phyloP scores from a whole-genome alignment of 345 rosid species.

The Murraya koenigii region DNA sequence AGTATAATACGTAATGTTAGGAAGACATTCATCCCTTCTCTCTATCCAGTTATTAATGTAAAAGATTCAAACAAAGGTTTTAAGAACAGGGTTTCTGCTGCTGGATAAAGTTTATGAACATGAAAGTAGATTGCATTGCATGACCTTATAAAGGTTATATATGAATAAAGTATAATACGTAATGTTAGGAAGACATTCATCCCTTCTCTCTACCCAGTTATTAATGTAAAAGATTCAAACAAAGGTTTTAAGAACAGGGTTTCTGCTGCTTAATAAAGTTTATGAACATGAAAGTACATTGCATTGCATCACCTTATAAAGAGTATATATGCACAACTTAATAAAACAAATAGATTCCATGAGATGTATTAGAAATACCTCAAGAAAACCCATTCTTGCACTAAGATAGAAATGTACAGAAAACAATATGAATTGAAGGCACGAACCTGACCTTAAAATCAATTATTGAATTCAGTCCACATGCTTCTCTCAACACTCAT shows the following conservation, averaged over 20 bases:
- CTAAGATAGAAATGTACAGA: not conserved
- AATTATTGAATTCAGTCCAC: not conserved
- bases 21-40: no score
- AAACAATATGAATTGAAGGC: not conserved
- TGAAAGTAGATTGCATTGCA: no score
- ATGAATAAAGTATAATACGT: no score
- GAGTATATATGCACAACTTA: not conserved
- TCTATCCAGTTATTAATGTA: no score
- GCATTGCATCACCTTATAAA: not conserved
- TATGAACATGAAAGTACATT: not conserved
- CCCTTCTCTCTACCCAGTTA: not conserved
- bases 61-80: no score
- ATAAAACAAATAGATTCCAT: not conserved
- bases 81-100: no score
- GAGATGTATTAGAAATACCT: not conserved
- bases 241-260: not conserved
- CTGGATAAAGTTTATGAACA: no score
- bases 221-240: not conserved
- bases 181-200: slow-evolving; percentile 8
- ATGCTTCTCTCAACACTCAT: not conserved
- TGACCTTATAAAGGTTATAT: no score
- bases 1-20: no score
- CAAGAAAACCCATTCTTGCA: not conserved
- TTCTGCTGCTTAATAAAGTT: not conserved
- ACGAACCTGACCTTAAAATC: not conserved